Conservation (phyloP, 1,139 yeast genomes). For the Saccharomyces uvarum region DNA sequence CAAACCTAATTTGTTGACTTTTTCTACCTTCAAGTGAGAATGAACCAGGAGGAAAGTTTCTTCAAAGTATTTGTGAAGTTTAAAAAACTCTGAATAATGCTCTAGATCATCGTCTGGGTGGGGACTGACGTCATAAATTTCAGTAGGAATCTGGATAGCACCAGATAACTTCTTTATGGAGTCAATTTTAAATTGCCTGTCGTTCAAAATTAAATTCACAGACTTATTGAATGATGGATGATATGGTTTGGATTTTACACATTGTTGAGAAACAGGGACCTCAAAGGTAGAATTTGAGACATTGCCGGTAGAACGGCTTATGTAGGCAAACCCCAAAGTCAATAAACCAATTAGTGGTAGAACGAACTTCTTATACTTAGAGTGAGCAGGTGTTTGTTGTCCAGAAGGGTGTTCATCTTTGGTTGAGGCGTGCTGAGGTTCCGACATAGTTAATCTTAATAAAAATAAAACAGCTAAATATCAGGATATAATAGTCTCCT, state of each 20-base stretch:
- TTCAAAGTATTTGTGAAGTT: conserved; percentile 48
- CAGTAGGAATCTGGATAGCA: conserved; percentile 57
- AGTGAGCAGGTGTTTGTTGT: background rate
- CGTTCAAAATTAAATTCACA: conserved; percentile 29
- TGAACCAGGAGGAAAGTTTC: conserved; percentile 55
- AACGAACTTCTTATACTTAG: background rate
- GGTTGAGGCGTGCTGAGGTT: background rate
- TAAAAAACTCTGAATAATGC: conserved; percentile 25
- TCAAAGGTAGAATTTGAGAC: background rate
- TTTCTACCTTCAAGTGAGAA: conserved; percentile 41
- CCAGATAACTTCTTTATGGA: conserved; percentile 43
- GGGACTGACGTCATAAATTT: conserved; percentile 45
- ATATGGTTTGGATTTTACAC: background rate
- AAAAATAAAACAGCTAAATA: background rate
- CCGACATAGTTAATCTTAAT: background rate
- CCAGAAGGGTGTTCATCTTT: background rate
- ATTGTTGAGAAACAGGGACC: background rate
- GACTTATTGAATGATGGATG: background rate
- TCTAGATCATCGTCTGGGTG: conserved; percentile 37
- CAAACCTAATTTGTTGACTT: conserved; percentile 59
- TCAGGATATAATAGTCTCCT: background rate
- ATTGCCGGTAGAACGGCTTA: background rate
- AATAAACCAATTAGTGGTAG: background rate
- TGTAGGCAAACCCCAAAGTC: background rate
- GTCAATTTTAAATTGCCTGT: conserved; percentile 35